Percentiles rank a stretch among this genome's conserved stretches.
Conservation (phyloP, 2,329 filamentous ascomycete species). For the Penicillium sp. region DNA sequence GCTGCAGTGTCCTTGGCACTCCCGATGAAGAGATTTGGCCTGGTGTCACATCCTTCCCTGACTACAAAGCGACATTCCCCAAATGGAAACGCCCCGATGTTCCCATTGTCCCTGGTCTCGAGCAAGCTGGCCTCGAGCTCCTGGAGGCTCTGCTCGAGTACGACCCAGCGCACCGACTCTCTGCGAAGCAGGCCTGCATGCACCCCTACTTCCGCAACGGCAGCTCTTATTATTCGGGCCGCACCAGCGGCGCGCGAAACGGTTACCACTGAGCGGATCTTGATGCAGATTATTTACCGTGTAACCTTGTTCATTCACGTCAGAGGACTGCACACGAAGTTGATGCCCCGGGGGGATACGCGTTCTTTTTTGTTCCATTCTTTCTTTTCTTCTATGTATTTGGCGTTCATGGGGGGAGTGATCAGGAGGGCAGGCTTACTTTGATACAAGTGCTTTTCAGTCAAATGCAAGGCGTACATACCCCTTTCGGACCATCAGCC, state of each 20-base stretch:
- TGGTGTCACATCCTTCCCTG: conserved; percentile 89
- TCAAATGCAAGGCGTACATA: conserved; percentile 30
- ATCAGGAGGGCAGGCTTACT: conserved; percentile 32
- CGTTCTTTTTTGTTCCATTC: conserved; percentile 5
- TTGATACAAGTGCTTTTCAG: conserved; percentile 31
- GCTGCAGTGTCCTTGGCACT: conserved; percentile 70
- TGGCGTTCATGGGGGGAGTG: conserved; percentile 33
- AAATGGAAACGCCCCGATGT: conserved; percentile 77
- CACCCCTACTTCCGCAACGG: conserved; percentile 74
- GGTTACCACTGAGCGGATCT: conserved; percentile 37
- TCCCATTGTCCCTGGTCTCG: conserved; percentile 68
- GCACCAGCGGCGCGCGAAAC: conserved; percentile 32
- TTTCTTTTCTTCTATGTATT: conserved; percentile 28
- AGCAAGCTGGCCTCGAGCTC: conserved; percentile 55
- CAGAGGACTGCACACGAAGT: conserved; percentile 4
- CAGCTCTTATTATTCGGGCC: conserved; percentile 49
- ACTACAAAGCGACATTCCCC: conserved; percentile 89
- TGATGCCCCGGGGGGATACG: conserved; percentile 9
- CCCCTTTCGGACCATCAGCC: conserved; percentile 14
- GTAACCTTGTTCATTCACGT: conserved; percentile 18
- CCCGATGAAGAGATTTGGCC: conserved; percentile 81
- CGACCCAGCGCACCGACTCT: conserved; percentile 81
- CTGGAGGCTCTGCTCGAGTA: conserved; percentile 74
- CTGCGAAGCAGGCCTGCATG: conserved; percentile 79
- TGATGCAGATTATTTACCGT: conserved; percentile 11